A percentile compares a stretch with the other conserved stretches of the same genome.
These are phyloP conservation scores for Sporothrix humicola DNA, from an alignment of 2,329 filamentous ascomycete species.

Conservation along the genomic window DNA sequence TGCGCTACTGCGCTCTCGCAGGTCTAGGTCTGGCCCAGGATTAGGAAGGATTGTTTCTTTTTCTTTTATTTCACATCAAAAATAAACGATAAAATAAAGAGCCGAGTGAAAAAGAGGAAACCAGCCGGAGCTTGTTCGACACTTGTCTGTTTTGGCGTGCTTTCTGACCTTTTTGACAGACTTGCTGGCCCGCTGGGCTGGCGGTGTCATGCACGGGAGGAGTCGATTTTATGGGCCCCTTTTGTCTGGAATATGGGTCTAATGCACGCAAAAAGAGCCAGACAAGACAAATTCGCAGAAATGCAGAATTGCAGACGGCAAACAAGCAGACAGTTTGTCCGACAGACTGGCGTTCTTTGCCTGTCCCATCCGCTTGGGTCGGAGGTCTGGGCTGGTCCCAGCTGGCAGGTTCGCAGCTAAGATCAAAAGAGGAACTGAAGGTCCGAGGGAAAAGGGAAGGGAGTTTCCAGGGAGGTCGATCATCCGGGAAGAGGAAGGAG, in stretches of 20 bases:
- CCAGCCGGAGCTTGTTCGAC: not conserved
- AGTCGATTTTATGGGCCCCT: not conserved
- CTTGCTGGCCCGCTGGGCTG: no score
- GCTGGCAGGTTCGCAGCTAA: conserved; percentile 21
- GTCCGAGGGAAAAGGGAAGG: not conserved
- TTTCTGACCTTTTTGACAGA: not conserved
- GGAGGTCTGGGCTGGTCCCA: not conserved
- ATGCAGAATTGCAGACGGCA: no score
- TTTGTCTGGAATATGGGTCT: no score
- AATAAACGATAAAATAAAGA: not conserved
- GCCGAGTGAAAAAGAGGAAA: conserved; percentile 6
- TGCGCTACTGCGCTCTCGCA: no score
- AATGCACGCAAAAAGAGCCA: no score
- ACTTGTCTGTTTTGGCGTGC: not conserved
- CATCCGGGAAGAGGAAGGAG: conserved; percentile 5
- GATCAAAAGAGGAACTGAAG: conserved; percentile 21
- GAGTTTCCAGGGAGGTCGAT: not conserved
- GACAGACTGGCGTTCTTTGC: not conserved
- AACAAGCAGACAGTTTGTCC: not conserved
- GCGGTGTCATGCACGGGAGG: not conserved
- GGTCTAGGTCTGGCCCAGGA: no score
- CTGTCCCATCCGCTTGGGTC: conserved; percentile 22
- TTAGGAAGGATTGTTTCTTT: no score
- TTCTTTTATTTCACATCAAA: not conserved
- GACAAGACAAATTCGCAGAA: no score